Evolutionary conservation across 2,329 filamentous ascomycete species (phyloP).

Genomic region (Phyllosticta citrichinensis): DNA sequence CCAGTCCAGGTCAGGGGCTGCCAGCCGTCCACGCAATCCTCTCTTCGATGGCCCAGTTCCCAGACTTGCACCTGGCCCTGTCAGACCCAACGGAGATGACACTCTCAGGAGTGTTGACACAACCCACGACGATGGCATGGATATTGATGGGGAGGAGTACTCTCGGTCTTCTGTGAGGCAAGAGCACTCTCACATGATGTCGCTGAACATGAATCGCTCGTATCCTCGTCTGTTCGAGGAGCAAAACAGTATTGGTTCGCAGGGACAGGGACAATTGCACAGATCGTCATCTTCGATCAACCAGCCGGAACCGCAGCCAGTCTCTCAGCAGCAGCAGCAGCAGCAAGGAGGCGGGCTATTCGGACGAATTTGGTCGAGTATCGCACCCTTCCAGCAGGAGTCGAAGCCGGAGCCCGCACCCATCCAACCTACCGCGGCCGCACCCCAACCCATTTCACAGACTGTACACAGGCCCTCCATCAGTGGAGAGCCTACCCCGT

Average conservation of each 20-base stretch:
- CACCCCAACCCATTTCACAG: conserved; percentile 9
- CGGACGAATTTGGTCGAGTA: conserved; percentile 14
- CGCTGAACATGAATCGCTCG: not conserved
- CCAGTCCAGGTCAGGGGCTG: not conserved
- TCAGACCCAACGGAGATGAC: not conserved
- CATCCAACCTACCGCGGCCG: not conserved
- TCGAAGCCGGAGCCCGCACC: not conserved
- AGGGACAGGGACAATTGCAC: not conserved
- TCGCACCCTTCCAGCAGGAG: conserved; percentile 9
- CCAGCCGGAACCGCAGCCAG: not conserved
- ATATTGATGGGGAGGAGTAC: conserved; percentile 4
- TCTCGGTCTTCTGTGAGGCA: not conserved
- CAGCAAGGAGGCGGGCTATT: conserved; percentile 15
- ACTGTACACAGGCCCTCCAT: conserved; percentile 19
- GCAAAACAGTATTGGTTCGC: not conserved
- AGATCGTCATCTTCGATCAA: not conserved
- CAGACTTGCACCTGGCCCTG: not conserved
- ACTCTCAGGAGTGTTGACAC: not conserved
- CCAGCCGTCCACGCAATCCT: not conserved
- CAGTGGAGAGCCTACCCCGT: not conserved
- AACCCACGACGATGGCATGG: conserved; percentile 18
- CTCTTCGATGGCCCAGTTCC: not conserved
- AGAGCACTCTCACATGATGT: not conserved
- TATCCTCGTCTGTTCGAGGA: not conserved
- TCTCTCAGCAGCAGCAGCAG: conserved; percentile 8